Percentiles rank a stretch among this genome's conserved stretches.
Evolutionary conservation across 305 asterid species (phyloP).

Genomic region (Rubia peregrina): DNA sequence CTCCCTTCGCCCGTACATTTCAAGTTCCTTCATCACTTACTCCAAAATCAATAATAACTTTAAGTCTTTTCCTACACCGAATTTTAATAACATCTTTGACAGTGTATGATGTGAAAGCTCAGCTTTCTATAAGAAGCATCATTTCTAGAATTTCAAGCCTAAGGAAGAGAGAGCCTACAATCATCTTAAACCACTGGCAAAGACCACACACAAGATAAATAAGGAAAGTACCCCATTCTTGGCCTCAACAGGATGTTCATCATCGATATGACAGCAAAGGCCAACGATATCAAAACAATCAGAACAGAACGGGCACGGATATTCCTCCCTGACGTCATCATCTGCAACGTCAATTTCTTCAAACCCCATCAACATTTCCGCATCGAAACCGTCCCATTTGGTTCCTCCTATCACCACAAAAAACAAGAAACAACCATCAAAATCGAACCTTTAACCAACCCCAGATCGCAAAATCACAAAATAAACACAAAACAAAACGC

Average conservation of each 20-base stretch:
- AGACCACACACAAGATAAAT: neutral
- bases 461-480: slow-evolving; percentile 1
- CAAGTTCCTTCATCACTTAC: neutral
- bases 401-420: slow-evolving; percentile 34
- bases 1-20: neutral
- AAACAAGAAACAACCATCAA: slow-evolving; percentile 19
- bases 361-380: slow-evolving; percentile 84
- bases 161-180: neutral
- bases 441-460: slow-evolving; percentile 11
- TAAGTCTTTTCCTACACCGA: neutral
- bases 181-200: neutral
- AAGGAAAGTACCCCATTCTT: slow-evolving; percentile 14
- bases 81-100: neutral
- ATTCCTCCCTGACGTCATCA: slow-evolving; percentile 72
- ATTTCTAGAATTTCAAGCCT: neutral
- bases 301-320: slow-evolving; percentile 75
- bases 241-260: slow-evolving; percentile 92
- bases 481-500: neutral
- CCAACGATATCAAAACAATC: slow-evolving; percentile 80
- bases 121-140: neutral
- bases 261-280: slow-evolving; percentile 94
- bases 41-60: neutral
- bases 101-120: neutral
- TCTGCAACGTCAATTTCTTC: slow-evolving; percentile 68
- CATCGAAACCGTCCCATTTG: slow-evolving; percentile 63